Percentiles rank a stretch among this genome's conserved stretches.
Evolutionary conservation across 2,329 filamentous ascomycete species (phyloP).

Genomic region (Sclerotinia borealis): DNA sequence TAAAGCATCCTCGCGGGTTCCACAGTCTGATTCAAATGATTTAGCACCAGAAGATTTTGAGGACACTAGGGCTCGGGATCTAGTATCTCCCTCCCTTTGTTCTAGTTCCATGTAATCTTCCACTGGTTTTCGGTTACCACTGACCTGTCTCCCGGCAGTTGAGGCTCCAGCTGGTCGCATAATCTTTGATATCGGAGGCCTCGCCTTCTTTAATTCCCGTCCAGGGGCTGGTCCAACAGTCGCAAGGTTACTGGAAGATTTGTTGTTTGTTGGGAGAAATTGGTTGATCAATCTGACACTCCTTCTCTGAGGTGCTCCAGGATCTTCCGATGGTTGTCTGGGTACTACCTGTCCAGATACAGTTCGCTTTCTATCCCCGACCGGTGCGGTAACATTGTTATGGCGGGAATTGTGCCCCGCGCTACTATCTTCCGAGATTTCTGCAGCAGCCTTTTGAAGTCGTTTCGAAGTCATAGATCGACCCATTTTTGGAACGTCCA

Average conservation of each 20-base stretch:
- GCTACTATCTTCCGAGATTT: slow-evolving; percentile 24
- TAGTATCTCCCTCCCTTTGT: slow-evolving; percentile 48
- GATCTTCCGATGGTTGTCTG: slow-evolving; percentile 52
- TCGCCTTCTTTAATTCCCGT: slow-evolving; percentile 78
- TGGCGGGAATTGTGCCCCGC: slow-evolving; percentile 19
- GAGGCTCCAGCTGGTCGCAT: slow-evolving; percentile 62
- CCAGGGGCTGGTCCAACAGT: slow-evolving; percentile 54
- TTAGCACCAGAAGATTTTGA: slow-evolving; percentile 23
- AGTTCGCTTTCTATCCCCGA: slow-evolving; percentile 74
- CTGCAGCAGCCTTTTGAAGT: slow-evolving; percentile 26
- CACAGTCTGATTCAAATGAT: slow-evolving; percentile 43
- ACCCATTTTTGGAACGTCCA: slow-evolving; percentile 34
- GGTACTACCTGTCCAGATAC: slow-evolving; percentile 74
- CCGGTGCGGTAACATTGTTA: slow-evolving; percentile 25
- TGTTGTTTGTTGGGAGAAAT: slow-evolving; percentile 52
- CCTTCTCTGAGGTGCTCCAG: slow-evolving; percentile 57
- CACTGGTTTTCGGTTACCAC: slow-evolving; percentile 78
- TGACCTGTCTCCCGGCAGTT: slow-evolving; percentile 79
- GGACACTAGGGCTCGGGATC: slow-evolving; percentile 26
- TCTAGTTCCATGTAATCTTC: slow-evolving; percentile 65
- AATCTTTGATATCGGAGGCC: slow-evolving; percentile 62
- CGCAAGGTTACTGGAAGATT: slow-evolving; percentile 43
- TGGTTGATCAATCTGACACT: slow-evolving; percentile 69
- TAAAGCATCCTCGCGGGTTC: slow-evolving; percentile 69
- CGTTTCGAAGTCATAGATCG: slow-evolving; percentile 30